Evolutionary conservation across 2,329 filamentous ascomycete species (phyloP).

Genomic region (Apiospora sp.): DNA sequence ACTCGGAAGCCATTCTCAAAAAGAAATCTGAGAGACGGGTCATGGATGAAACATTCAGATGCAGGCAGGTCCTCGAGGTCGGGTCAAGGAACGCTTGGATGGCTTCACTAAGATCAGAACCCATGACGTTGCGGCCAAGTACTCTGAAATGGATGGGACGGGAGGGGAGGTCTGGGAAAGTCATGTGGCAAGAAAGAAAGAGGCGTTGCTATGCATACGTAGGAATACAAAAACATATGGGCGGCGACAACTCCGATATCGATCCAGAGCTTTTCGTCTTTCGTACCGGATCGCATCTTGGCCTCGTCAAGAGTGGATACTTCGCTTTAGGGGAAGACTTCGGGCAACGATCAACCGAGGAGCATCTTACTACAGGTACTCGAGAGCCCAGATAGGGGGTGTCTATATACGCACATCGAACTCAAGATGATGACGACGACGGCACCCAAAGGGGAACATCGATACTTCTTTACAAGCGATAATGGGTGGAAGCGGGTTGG

Average conservation of each 20-base stretch:
- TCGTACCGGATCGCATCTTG: too few species aligned
- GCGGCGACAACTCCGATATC: neutral
- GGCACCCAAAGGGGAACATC: too few species aligned
- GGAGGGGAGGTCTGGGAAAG: neutral
- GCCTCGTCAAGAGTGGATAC: neutral
- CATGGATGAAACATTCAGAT: neutral
- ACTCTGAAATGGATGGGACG: neutral
- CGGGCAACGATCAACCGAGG: conserved; percentile 10
- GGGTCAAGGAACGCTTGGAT: neutral
- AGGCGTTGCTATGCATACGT: conserved; percentile 12
- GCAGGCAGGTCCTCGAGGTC: neutral
- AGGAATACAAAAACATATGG: neutral
- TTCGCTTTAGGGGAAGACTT: neutral
- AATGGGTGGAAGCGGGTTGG: neutral
- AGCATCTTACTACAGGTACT: neutral
- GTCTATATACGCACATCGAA: neutral
- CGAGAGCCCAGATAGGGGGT: neutral
- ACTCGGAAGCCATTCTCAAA: neutral
- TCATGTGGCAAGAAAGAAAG: neutral
- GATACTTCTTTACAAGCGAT: neutral
- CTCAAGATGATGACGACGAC: neutral
- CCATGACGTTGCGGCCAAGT: neutral
- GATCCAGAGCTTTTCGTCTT: neutral
- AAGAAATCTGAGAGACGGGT: neutral
- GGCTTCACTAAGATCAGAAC: neutral